phyloP scores from a whole-genome alignment of 257 asterid genomes.

The Cynanchum wilfordii region DNA sequence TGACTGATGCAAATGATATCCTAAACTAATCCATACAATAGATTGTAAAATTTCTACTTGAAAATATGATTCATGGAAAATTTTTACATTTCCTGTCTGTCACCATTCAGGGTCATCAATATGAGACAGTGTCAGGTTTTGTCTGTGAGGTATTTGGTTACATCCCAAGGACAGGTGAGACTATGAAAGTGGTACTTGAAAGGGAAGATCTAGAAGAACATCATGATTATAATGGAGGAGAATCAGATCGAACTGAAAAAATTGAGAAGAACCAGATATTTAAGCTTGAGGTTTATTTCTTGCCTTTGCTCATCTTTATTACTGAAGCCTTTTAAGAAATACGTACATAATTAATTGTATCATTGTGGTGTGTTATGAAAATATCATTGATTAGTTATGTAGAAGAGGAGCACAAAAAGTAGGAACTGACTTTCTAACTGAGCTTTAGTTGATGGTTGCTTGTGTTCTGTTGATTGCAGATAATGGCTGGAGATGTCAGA shows the following conservation, averaged over 20 bases:
- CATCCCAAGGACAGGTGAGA: constrained; percentile 96
- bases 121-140: constrained; percentile 95
- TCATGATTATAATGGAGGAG: constrained; percentile 49
- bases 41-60: not conserved
- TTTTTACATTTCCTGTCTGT: not conserved
- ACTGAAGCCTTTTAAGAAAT: not conserved
- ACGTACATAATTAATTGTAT: not conserved
- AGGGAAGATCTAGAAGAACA: constrained; percentile 63
- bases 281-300: constrained; percentile 74
- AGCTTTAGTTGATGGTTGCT: not conserved
- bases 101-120: constrained; percentile 78
- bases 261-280: constrained; percentile 60
- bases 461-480: constrained; percentile 39
- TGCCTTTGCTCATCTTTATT: not conserved
- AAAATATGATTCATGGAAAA: not conserved
- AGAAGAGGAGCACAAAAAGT: not conserved
- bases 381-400: not conserved
- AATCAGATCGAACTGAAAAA: constrained; percentile 56
- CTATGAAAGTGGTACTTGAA: constrained; percentile 76
- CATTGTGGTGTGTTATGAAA: not conserved
- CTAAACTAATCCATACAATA: not conserved
- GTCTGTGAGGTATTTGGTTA: constrained; percentile 98
- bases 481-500: constrained; percentile 94
- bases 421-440: not conserved
- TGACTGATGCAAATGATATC: not conserved